A percentile compares a stretch with the other conserved stretches of the same genome.
These are phyloP conservation scores for Amniculicola lignicola DNA, from an alignment of 495 filamentous ascomycete genomes.

Conservation along the genomic window DNA sequence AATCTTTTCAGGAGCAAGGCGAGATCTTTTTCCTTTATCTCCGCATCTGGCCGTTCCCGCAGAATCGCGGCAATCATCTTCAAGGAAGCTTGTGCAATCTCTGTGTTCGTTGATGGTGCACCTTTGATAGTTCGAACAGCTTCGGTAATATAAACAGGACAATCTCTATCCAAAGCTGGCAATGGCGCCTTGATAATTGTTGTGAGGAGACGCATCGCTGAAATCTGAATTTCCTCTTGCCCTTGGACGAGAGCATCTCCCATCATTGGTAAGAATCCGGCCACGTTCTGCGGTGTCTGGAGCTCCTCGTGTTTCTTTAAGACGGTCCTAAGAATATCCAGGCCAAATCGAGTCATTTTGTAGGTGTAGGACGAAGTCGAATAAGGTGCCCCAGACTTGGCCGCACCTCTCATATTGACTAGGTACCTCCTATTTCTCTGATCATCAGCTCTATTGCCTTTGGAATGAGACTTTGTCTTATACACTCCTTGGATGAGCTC, in stretches of 20 bases:
- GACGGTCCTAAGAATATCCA: conserved; percentile 78
- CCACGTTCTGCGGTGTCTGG: conserved; percentile 71
- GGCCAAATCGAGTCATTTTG: conserved; percentile 80
- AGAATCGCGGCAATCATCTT: conserved; percentile 84
- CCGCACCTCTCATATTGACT: conserved; percentile 66
- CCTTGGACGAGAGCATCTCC: conserved; percentile 77
- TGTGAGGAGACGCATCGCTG: conserved; percentile 76
- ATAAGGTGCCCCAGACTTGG: conserved; percentile 62
- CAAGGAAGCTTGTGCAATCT: conserved; percentile 78
- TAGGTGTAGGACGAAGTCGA: conserved; percentile 71
- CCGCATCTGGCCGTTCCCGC: conserved; percentile 69
- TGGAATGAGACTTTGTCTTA: conserved; percentile 46
- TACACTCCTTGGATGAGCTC: conserved; percentile 88
- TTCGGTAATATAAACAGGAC: conserved; percentile 74
- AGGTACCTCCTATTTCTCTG: conserved; percentile 68
- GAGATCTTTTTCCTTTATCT: conserved; percentile 75
- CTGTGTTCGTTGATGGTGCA: conserved; percentile 70
- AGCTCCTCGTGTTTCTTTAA: conserved; percentile 77
- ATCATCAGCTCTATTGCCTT: conserved; percentile 43
- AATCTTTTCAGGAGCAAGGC: conserved; percentile 80
- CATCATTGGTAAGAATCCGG: conserved; percentile 81
- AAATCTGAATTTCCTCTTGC: conserved; percentile 86
- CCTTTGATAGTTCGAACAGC: conserved; percentile 75
- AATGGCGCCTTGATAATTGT: conserved; percentile 83
- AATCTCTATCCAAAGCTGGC: conserved; percentile 63